Conservation (phyloP, 257 asterid genomes). For the Salvia hispanica region DNA sequence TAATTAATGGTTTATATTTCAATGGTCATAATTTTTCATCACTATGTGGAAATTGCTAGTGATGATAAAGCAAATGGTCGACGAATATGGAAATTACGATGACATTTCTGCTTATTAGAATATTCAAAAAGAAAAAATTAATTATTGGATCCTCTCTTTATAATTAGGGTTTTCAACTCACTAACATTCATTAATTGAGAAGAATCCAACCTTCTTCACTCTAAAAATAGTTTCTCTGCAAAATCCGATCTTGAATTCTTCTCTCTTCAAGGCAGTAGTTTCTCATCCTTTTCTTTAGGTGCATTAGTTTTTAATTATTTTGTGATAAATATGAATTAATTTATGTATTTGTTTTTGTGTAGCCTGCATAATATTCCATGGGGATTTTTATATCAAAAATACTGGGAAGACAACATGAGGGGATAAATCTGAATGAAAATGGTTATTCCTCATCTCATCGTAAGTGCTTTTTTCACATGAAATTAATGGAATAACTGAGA, state of each 20-base stretch:
- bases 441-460: constrained; percentile 16
- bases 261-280: no score
- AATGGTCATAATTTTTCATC: constrained; percentile 14
- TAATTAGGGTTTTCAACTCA: background rate
- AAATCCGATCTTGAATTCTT: background rate
- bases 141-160: background rate
- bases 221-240: background rate
- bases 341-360: background rate
- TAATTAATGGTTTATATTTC: no score
- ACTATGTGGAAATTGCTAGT: background rate
- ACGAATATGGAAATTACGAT: background rate
- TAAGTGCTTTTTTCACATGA: background rate
- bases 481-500: no score
- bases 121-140: background rate
- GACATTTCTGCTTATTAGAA: background rate
- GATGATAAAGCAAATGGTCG: background rate
- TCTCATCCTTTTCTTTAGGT: background rate
- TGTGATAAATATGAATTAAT: background rate
- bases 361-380: constrained; percentile 15
- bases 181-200: background rate
- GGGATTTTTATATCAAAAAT: constrained; percentile 17
- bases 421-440: background rate
- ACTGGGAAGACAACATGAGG: no score
- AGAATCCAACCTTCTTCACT: background rate
- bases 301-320: background rate